Percentiles rank a stretch among this genome's conserved stretches.
These are phyloP conservation scores for Penicillium simplicissimum DNA, from an alignment of 495 filamentous ascomycete genomes.

Conservation along the genomic window DNA sequence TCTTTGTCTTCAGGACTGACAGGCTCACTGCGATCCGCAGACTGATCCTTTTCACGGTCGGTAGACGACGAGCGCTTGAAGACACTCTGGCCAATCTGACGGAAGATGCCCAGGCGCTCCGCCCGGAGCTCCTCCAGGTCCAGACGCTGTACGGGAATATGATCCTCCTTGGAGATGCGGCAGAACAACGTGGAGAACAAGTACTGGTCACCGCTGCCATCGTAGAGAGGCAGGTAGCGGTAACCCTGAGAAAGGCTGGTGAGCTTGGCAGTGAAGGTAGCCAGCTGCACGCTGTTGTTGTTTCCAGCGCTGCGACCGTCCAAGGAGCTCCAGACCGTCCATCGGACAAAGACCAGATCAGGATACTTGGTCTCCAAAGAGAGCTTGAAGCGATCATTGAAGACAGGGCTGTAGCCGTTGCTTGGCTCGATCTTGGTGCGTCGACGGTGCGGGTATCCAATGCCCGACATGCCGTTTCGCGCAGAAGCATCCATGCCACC, in stretches of 20 bases:
- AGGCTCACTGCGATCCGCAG: slow-evolving; percentile 36
- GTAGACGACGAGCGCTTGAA: slow-evolving; percentile 53
- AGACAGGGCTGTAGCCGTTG: slow-evolving; percentile 91
- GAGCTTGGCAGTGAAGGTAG: slow-evolving; percentile 90
- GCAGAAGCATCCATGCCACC: slow-evolving; percentile 70
- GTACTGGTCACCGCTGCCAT: slow-evolving; percentile 85
- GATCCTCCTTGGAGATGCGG: slow-evolving; percentile 68
- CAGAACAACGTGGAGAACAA: slow-evolving; percentile 95
- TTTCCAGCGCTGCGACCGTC: slow-evolving; percentile 65
- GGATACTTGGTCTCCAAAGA: slow-evolving; percentile 86
- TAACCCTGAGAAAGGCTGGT: slow-evolving; percentile 90
- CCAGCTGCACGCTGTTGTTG: slow-evolving; percentile 66
- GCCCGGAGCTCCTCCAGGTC: slow-evolving; percentile 51
- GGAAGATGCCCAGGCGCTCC: slow-evolving; percentile 51
- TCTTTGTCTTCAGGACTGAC: slow-evolving; percentile 38
- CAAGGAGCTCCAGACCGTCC: slow-evolving; percentile 80
- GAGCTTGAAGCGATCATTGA: slow-evolving; percentile 73
- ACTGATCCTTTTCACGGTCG: slow-evolving; percentile 44
- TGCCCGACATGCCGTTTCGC: slow-evolving; percentile 67
- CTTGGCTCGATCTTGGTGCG: slow-evolving; percentile 75
- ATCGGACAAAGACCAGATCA: slow-evolving; percentile 89
- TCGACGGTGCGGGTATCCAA: slow-evolving; percentile 73
- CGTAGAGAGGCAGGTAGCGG: slow-evolving; percentile 90
- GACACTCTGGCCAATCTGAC: slow-evolving; percentile 50
- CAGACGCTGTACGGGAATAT: slow-evolving; percentile 49